A percentile compares a stretch with the other conserved stretches of the same genome.
phyloP scores from a whole-genome alignment of 192 early-diverging fungal genomes.

The Podila epicladia region DNA sequence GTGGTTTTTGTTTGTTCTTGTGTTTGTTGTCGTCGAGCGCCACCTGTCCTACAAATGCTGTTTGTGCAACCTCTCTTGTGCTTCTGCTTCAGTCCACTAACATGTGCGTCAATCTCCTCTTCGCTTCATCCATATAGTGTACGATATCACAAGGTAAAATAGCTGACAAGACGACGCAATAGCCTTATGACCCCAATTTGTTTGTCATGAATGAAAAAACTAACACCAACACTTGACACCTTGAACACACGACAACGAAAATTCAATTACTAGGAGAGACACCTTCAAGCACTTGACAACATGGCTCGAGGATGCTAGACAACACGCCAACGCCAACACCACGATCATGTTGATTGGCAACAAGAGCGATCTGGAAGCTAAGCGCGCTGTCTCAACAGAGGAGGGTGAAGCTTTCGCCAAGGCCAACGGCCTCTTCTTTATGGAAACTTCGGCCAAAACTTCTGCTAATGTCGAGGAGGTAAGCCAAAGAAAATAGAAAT shows the following conservation, averaged over 20 bases:
- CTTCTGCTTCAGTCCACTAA: slow-evolving; percentile 11
- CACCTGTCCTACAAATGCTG: slow-evolving; percentile 8
- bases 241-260: too few species aligned
- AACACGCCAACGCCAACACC: slow-evolving; percentile 90
- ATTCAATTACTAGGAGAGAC: slow-evolving; percentile 26
- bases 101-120: background rate
- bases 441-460: slow-evolving; percentile 93
- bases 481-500: background rate
- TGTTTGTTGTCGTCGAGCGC: background rate
- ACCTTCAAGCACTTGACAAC: slow-evolving; percentile 58
- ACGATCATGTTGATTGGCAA: slow-evolving; percentile 93
- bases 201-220: too few species aligned
- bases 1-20: background rate
- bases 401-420: slow-evolving; percentile 91
- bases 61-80: slow-evolving; percentile 4
- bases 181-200: background rate
- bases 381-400: slow-evolving; percentile 82
- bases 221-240: too few species aligned
- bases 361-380: slow-evolving; percentile 88
- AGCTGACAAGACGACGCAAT: background rate
- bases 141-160: slow-evolving; percentile 81
- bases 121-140: slow-evolving; percentile 53
- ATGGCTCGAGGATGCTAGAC: slow-evolving; percentile 74
- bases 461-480: slow-evolving; percentile 85
- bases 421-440: slow-evolving; percentile 87